Base-by-base conservation (phyloP, 2,329 filamentous ascomycete genomes). In the Penicillium crustosum region DNA sequence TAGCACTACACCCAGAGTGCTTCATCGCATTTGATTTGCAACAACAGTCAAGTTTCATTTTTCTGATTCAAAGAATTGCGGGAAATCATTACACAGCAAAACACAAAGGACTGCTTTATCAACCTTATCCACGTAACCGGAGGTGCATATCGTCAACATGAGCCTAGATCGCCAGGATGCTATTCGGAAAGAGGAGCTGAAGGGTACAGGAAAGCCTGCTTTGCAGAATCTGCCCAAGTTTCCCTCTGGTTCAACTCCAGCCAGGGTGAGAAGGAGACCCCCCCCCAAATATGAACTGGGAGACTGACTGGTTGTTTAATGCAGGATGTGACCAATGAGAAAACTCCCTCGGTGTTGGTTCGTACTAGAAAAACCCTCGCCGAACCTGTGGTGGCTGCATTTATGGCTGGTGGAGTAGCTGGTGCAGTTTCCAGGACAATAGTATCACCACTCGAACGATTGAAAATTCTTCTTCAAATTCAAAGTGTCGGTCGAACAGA, bases 381-480 rank as follows among this genome's bases (percentile, higher is more conserved):
- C 10, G 89, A 96, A 63, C 93, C 93, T 4, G 88, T 97, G 39
- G 79, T 92, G 35, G 93, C 94, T 42, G 93, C 94, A 35, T 99
- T 99, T 71, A 89, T 95, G 69, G 94, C 91, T 31, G 94, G 94
- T 61, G 94, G 94, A 65, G 87, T 97, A 23, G 94, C 94, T 17
- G 94, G 94, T 58, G 94, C 94, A 43, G 93, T 99, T n/a, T 97
- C 94, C 33, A 86, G 94, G 72, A 99, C 94, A 25, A 93, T 97
- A 48, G 94, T 99, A 5, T 97, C 93, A 17, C 94, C 94, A 4
- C 86, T 99, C 38, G 94, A 99, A 77, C 87, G 94, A 63, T 83
- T 99, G 58, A 97, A 99, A 80, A 99, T 99, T 67, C 82, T 99
- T n/a, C 92, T 97, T 75, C 94, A 99, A 75, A 84, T 99, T 29